A percentile compares a stretch with the other conserved stretches of the same genome.
These are phyloP conservation scores for Chaetomium sp. DNA, from an alignment of 2,329 filamentous ascomycete species.

Conservation along the genomic window DNA sequence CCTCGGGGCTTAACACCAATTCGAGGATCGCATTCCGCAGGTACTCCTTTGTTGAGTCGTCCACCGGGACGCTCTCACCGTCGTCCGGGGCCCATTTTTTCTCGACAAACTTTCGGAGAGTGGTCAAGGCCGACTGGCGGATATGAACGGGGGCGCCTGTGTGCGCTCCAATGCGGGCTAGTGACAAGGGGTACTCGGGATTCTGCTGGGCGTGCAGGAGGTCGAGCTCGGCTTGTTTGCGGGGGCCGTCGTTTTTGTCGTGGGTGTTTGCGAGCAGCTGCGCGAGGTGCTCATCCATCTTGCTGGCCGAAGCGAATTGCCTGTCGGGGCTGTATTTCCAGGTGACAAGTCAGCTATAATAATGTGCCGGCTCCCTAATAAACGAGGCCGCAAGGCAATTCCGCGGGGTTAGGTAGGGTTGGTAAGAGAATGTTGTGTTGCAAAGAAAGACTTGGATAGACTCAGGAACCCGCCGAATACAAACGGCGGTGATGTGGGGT, in stretches of 20 bases:
- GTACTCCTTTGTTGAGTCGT: conserved; percentile 65
- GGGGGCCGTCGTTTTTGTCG: conserved; percentile 64
- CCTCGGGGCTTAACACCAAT: conserved; percentile 64
- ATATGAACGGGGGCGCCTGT: conserved; percentile 64
- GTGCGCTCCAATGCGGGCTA: conserved; percentile 76
- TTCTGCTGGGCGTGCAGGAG: conserved; percentile 64
- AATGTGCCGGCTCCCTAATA: too few relatives aligned
- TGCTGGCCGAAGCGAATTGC: conserved; percentile 16
- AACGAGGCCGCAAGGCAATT: too few relatives aligned
- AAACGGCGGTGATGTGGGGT: too few relatives aligned
- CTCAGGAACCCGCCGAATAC: too few relatives aligned
- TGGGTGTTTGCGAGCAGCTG: conserved; percentile 84
- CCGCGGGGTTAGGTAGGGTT: too few relatives aligned
- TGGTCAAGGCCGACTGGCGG: conserved; percentile 75
- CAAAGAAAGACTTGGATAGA: too few relatives aligned
- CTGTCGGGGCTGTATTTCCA: too few relatives aligned
- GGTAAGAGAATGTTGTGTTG: too few relatives aligned
- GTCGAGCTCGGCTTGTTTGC: conserved; percentile 81
- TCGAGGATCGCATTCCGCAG: conserved; percentile 70
- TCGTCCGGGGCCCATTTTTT: conserved; percentile 74
- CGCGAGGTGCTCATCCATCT: conserved; percentile 89
- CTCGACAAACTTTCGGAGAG: conserved; percentile 76
- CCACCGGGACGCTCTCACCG: conserved; percentile 69
- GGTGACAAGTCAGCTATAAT: too few relatives aligned
- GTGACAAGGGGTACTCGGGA: conserved; percentile 68